Evolutionary conservation across 176 grass and related monocot species (phyloP).

Genomic region (Calamus simplicifolius): DNA sequence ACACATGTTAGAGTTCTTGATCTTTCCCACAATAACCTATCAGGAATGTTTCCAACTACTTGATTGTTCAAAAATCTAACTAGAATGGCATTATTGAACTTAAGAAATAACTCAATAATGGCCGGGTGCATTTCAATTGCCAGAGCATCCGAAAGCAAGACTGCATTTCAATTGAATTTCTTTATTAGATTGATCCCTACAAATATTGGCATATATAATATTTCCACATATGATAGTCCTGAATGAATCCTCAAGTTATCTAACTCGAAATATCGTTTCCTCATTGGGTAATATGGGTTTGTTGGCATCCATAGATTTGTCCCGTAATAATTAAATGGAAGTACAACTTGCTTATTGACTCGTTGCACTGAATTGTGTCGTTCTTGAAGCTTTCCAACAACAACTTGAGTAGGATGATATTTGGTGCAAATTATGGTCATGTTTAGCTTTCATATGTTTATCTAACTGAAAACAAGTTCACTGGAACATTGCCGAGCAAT

Average conservation of each 20-base stretch:
- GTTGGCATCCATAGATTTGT: neutral
- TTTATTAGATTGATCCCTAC: neutral
- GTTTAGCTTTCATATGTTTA: neutral
- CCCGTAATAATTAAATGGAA: conserved; percentile 21
- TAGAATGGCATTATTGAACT: neutral
- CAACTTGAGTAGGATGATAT: neutral
- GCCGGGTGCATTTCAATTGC: conserved; percentile 8
- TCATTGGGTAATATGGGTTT: neutral
- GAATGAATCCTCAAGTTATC: conserved; percentile 10
- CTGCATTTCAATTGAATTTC: neutral
- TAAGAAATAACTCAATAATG: conserved; percentile 24
- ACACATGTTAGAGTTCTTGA: conserved; percentile 7
- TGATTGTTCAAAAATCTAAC: conserved; percentile 26
- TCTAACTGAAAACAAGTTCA: conserved; percentile 12
- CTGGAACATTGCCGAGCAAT: neutral
- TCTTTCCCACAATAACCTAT: conserved; percentile 24
- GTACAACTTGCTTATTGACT: conserved; percentile 2
- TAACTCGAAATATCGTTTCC: conserved; percentile 15
- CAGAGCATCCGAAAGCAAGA: neutral
- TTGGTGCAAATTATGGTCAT: neutral
- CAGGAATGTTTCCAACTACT: conserved; percentile 12
- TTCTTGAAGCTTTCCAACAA: conserved; percentile 14
- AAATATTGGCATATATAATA: conserved; percentile 13
- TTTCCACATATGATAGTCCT: neutral
- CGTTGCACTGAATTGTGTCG: neutral